Evolutionary conservation across 768 basidiomycete genomes (phyloP), one percentile per base, ranked within the genome.

Genomic region (Hysterangium stoloniferum): DNA sequence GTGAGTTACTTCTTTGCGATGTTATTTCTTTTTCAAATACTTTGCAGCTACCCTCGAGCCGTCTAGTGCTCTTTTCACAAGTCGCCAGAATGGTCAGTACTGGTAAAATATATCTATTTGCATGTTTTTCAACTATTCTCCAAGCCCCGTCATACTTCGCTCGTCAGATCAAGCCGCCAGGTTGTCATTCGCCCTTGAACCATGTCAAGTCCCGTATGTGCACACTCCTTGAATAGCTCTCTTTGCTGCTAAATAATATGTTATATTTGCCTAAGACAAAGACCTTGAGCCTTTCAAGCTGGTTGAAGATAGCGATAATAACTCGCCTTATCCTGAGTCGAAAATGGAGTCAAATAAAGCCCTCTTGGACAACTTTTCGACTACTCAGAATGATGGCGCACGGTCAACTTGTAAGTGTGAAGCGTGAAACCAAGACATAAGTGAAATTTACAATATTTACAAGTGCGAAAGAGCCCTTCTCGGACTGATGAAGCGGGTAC

Each of bases 211-310:
- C 48, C 25, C 48, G 48, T 50, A 1, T 25, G 48, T 40, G 15
- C 12, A 24, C 38, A 27, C n/a, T 6, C 32, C 17, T 35, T 34
- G 6, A 25, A 11, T 4, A 45, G 4, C 31, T 4, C 4, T 4
- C 17, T 25, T 40, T 20, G 15, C 15, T 8, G 19, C 20, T 4
- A 12, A 41, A 7, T 20, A n/a, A n/a, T n/a, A n/a, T n/a, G n/a
- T n/a, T n/a, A n/a, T n/a, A n/a, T n/a, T n/a, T n/a, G n/a, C n/a
- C n/a, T n/a, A n/a, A 50, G 48, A 50, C 20, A 38, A 50, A 25
- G 48, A 50, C 41, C 27, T 50, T 20, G 48, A 50, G 19, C 48
- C 48, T 7, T 50, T 50, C 29, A 40, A n/a, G 32, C 17, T 27
- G 11, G 43, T 19, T 9, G 4, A 27, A 17, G 28, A 24, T 9